These are phyloP conservation scores for Fusarium clavum DNA, from an alignment of 2,329 filamentous ascomycete genomes.

Conservation along the genomic window DNA sequence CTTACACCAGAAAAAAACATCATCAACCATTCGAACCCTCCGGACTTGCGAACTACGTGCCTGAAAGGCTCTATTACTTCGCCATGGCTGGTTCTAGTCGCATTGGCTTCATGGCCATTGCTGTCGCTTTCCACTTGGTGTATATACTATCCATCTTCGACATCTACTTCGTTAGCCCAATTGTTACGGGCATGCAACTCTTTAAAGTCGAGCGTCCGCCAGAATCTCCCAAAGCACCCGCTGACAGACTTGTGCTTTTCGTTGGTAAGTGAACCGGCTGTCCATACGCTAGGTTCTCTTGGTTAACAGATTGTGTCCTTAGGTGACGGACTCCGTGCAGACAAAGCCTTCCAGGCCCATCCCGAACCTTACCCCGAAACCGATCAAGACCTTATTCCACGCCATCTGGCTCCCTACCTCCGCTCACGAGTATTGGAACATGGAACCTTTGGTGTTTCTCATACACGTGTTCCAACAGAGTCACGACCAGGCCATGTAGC, in stretches of 20 bases:
- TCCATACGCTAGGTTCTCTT: not conserved
- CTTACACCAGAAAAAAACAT: constrained; percentile 32
- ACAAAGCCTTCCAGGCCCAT: constrained; percentile 96
- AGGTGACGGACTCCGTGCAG: constrained; percentile 93
- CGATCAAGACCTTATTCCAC: constrained; percentile 74
- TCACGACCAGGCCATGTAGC: constrained; percentile 97
- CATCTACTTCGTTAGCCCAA: constrained; percentile 98
- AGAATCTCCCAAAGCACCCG: constrained; percentile 73
- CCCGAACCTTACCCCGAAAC: constrained; percentile 82
- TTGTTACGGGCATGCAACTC: constrained; percentile 93
- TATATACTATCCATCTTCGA: constrained; percentile 98
- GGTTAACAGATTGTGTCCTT: constrained; percentile 16
- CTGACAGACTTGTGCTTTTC: constrained; percentile 90
- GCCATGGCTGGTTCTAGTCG: constrained; percentile 70
- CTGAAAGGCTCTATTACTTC: constrained; percentile 6
- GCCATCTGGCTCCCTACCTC: constrained; percentile 89
- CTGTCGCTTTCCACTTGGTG: constrained; percentile 90
- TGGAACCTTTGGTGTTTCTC: constrained; percentile 96
- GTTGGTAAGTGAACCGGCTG: constrained; percentile 73
- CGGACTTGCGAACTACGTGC: not conserved
- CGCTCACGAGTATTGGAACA: constrained; percentile 88
- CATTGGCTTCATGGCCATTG: constrained; percentile 86
- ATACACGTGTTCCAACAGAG: constrained; percentile 96
- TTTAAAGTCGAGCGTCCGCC: constrained; percentile 74
- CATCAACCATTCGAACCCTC: constrained; percentile 5